Evolutionary conservation across 495 filamentous ascomycete genomes (phyloP), one percentile per base, ranked within the genome.

Genomic region (Aspergillus saccharolyticus): DNA sequence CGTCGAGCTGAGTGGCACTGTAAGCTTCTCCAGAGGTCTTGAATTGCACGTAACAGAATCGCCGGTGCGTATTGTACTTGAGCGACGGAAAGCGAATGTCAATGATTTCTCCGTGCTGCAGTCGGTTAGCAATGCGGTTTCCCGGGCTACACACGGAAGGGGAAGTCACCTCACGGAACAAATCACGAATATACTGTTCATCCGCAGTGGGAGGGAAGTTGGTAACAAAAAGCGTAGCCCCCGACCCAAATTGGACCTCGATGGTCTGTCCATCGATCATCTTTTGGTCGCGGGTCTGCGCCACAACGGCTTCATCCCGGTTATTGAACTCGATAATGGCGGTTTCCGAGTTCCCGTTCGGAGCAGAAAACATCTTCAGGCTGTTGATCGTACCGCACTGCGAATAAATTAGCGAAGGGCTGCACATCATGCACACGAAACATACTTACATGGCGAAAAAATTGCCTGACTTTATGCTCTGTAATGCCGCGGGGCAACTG

Each of bases 41-140:
- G 69, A 96, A 97, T 46, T 95, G 89, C 8, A 96, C 78, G 67
- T 98, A 98, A 71, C 90, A 96, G 73, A 98, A 98, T 5, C 93
- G 86, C 28, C 94, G 88, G 63, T 86, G 84, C 6, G 87, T 89
- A 62, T 96, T 89, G 67, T 79, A 91, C 70, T 93, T 93, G 46
- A 98, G 82, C 43, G 89, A 94, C 7, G 94, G 94, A 66, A 93
- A 93, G 14, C 94, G 89, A 52, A 98, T 78, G 64, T 87, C 89
- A 53, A 92, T 76, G 54, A 98, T 85, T 33, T 92, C 84, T 51
- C 94, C 93, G 65, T 81, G 90, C 74, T 83, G 61, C 15, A 17
- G 47, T 50, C 15, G 20, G 47, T 50, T 47, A 56, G 28, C 39
- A 18, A 21, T 22, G 60, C 77, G 49, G 75, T 66, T 49, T 42